These are phyloP conservation scores for Elsinoe perseae DNA, from an alignment of 2,329 filamentous ascomycete species.

Conservation along the genomic window DNA sequence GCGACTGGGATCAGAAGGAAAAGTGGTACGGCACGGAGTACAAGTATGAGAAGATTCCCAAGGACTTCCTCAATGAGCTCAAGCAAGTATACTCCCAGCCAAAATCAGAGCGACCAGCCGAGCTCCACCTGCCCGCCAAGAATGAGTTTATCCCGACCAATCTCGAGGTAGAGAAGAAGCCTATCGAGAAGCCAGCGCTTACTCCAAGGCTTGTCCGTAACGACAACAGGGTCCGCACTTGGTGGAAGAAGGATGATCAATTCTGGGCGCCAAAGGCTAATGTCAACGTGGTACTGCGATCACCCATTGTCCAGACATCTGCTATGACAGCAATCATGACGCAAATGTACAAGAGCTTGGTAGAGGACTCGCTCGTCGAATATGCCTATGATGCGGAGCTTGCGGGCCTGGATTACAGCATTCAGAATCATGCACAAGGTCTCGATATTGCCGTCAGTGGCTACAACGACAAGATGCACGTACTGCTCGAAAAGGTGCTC, in stretches of 20 bases:
- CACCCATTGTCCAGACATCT: slow-evolving; percentile 68
- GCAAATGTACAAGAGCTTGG: slow-evolving; percentile 73
- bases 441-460: slow-evolving; percentile 73
- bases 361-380: slow-evolving; percentile 80
- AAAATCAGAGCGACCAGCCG: slow-evolving; percentile 53
- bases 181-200: slow-evolving; percentile 65
- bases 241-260: slow-evolving; percentile 97
- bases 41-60: slow-evolving; percentile 68
- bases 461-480: slow-evolving; percentile 93
- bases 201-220: slow-evolving; percentile 77
- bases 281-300: slow-evolving; percentile 70
- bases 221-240: slow-evolving; percentile 70
- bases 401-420: slow-evolving; percentile 74
- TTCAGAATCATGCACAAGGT: slow-evolving; percentile 65
- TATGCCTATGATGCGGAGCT: slow-evolving; percentile 96
- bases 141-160: slow-evolving; percentile 95
- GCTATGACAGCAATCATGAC: slow-evolving; percentile 72
- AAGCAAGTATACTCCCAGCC: slow-evolving; percentile 51
- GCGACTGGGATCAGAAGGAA: slow-evolving; percentile 78
- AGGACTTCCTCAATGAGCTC: slow-evolving; percentile 65
- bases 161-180: slow-evolving; percentile 89
- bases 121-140: slow-evolving; percentile 78
- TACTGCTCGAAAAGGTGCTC: slow-evolving; percentile 83
- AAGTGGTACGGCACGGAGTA: slow-evolving; percentile 99
- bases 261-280: slow-evolving; percentile 98